Evolutionary conservation across 2,329 filamentous ascomycete genomes (phyloP).

Genomic region (Chaetomiaceae sp.): DNA sequence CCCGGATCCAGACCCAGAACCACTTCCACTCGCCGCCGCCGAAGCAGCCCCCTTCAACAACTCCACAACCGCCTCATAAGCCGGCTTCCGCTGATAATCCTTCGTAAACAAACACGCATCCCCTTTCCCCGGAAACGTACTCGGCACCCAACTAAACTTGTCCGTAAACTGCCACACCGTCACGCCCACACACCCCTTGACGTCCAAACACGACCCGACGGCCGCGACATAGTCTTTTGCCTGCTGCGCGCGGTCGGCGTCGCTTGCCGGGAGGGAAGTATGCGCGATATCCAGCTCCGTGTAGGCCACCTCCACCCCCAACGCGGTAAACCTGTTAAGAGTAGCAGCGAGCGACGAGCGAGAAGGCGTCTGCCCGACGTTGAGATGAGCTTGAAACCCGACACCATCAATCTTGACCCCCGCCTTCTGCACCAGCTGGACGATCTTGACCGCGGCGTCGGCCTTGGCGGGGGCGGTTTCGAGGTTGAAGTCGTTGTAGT

Average conservation of each 20-base stretch:
- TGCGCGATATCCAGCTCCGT: slow-evolving; percentile 51
- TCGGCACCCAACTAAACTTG: slow-evolving; percentile 33
- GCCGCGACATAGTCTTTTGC: slow-evolving; percentile 42
- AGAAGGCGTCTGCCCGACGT: slow-evolving; percentile 39
- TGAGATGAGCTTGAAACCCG: slow-evolving; percentile 49
- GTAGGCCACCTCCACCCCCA: slow-evolving; percentile 46
- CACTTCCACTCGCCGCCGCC: neutral
- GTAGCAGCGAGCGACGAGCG: slow-evolving; percentile 35
- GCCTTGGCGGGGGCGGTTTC: slow-evolving; percentile 37
- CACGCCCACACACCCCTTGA: slow-evolving; percentile 39
- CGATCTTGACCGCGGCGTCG: slow-evolving; percentile 31
- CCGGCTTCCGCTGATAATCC: slow-evolving; percentile 37
- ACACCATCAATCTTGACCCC: slow-evolving; percentile 45
- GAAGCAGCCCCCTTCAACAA: slow-evolving; percentile 22
- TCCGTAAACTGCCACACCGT: slow-evolving; percentile 43
- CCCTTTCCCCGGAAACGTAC: slow-evolving; percentile 37
- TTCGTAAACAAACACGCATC: slow-evolving; percentile 38
- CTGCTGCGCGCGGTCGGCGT: slow-evolving; percentile 41
- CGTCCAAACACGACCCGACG: slow-evolving; percentile 37
- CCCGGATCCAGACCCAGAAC: neutral
- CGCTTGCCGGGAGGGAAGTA: slow-evolving; percentile 40
- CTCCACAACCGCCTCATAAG: slow-evolving; percentile 35
- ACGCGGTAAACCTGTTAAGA: slow-evolving; percentile 38
- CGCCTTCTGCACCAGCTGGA: slow-evolving; percentile 29
- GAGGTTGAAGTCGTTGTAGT: slow-evolving; percentile 52